A percentile compares a stretch with the other conserved stretches of the same genome.
phyloP scores from a whole-genome alignment of 768 basidiomycete genomes.

The Chalciporus pseudorubinellus region DNA sequence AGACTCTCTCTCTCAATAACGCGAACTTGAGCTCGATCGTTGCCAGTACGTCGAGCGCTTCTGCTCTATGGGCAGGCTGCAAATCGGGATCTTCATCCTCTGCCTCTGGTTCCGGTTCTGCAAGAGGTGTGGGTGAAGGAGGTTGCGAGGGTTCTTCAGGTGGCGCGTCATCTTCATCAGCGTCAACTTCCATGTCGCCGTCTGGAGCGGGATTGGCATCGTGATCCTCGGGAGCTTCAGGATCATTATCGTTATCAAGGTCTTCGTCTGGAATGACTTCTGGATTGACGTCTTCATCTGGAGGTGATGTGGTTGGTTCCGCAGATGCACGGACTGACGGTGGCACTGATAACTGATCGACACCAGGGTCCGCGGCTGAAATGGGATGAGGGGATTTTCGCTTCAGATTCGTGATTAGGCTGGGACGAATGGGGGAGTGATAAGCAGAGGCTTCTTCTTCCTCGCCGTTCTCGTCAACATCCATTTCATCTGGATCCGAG shows the following conservation, averaged over 20 bases:
- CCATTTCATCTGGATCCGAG: slow-evolving; percentile 26
- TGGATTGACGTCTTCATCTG: slow-evolving; percentile 12
- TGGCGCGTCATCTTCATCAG: slow-evolving; percentile 33
- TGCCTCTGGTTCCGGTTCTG: slow-evolving; percentile 26
- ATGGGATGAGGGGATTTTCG: slow-evolving; percentile 3
- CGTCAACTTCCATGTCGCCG: slow-evolving; percentile 23
- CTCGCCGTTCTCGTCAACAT: slow-evolving; percentile 32
- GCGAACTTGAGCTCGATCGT: slow-evolving; percentile 94
- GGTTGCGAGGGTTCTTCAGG: slow-evolving; percentile 26
- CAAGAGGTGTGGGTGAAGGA: slow-evolving; percentile 22
- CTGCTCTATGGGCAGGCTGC: slow-evolving; percentile 78
- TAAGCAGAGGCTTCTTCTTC: slow-evolving; percentile 24
- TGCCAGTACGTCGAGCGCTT: slow-evolving; percentile 85
- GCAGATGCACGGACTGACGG: slow-evolving; percentile 18
- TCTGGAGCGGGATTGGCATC: slow-evolving; percentile 18
- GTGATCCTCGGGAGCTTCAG: slow-evolving; percentile 22
- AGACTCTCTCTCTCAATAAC: slow-evolving; percentile 77
- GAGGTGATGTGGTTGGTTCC: slow-evolving; percentile 20
- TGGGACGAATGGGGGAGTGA: slow-evolving; percentile 20
- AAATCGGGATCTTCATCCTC: slow-evolving; percentile 61
- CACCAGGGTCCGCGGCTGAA: slow-evolving; percentile 21
- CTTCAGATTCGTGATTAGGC: slow-evolving; percentile 16
- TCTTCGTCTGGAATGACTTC: slow-evolving; percentile 31
- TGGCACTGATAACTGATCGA: slow-evolving; percentile 17
- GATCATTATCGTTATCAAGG: slow-evolving; percentile 19